Base-by-base conservation (phyloP, 768 basidiomycete genomes). In the Leccinum fibrillosum region DNA sequence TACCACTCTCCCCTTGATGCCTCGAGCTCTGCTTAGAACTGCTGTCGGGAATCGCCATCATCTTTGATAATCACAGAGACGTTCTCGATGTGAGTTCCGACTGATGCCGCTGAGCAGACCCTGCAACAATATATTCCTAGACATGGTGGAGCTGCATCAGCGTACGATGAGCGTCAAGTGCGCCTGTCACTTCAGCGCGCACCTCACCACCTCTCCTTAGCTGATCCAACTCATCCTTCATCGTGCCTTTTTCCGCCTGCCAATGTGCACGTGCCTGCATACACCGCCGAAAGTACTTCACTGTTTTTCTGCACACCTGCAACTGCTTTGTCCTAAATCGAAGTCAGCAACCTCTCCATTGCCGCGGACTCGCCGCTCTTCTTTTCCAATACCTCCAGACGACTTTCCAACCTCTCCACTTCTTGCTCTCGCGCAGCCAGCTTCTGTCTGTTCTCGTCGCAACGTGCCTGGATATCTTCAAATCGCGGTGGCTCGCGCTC, bases 1-100 rank as follows among this genome's bases (percentile, higher is more conserved):
- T 88, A 86, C 34, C 80, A 70, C 59, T 85, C 84, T 28, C 69
- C 74, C 48, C 79, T 74, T 9, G 77, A 77, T 6, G 79, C 77
- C 57, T 87, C 86, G 37, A 89, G 66, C 57, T 87, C 84, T 54
- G 72, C 62, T 59, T 83, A 82, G 19, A 86, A 72, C 54, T 83
- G 80, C 52, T 77, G 74, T 32, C 77, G 75, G 11, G 75, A 73
- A 62, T 75, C 71, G 32, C 72, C 65, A 66, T 79, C 74, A 13
- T 72, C 66, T 15, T 80, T 76, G 45, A 84, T 50, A 60, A 79
- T 80, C 17, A 57, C 67, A 49, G 81, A 75, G 17, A 86, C 65
- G 17, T 67, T 74, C 53, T 78, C 77, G 35, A 89, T 63, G 70
- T 88, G 86, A 32, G 75, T 64, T 1, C 75, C 76, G 37, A 88